Conservation (phyloP, 768 basidiomycete genomes). For the Mycena vitilis region DNA sequence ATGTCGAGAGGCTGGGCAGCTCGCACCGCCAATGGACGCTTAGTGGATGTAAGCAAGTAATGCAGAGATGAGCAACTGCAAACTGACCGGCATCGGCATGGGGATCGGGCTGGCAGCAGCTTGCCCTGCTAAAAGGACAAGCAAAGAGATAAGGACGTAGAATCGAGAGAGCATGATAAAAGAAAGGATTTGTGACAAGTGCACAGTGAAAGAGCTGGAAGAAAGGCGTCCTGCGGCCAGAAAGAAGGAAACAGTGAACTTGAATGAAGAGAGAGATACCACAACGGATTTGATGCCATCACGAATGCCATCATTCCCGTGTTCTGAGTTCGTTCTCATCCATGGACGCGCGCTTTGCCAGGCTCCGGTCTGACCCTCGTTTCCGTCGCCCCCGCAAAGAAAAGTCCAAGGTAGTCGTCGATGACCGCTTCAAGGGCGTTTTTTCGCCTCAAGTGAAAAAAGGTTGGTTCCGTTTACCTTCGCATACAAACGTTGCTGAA, state of each 20-base stretch:
- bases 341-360: slow-evolving; percentile 85
- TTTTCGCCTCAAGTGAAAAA: slow-evolving; percentile 64
- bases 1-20: slow-evolving; percentile 46
- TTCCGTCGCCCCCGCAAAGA: slow-evolving; percentile 89
- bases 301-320: slow-evolving; percentile 15
- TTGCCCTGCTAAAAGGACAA: slow-evolving; percentile 58
- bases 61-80: not conserved
- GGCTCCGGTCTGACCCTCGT: slow-evolving; percentile 90
- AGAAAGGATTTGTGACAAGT: slow-evolving; percentile 38
- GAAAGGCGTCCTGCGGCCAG: slow-evolving; percentile 42
- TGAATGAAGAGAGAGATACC: slow-evolving; percentile 11
- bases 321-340: slow-evolving; percentile 52
- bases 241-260: slow-evolving; percentile 29
- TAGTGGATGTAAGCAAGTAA: slow-evolving; percentile 12
- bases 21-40: slow-evolving; percentile 43
- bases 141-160: slow-evolving; percentile 52
- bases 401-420: slow-evolving; percentile 85
- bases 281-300: not conserved
- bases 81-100: slow-evolving; percentile 57
- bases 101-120: slow-evolving; percentile 57
- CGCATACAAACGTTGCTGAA: slow-evolving; percentile 32
- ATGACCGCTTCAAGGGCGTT: slow-evolving; percentile 90
- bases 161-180: slow-evolving; percentile 60
- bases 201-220: slow-evolving; percentile 35
- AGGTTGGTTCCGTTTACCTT: slow-evolving; percentile 32